A percentile compares a stretch with the other conserved stretches of the same genome.
Conservation (phyloP, 1,284 basidiomycete genomes). For the Xerocomus cyaneibrunnescens region DNA sequence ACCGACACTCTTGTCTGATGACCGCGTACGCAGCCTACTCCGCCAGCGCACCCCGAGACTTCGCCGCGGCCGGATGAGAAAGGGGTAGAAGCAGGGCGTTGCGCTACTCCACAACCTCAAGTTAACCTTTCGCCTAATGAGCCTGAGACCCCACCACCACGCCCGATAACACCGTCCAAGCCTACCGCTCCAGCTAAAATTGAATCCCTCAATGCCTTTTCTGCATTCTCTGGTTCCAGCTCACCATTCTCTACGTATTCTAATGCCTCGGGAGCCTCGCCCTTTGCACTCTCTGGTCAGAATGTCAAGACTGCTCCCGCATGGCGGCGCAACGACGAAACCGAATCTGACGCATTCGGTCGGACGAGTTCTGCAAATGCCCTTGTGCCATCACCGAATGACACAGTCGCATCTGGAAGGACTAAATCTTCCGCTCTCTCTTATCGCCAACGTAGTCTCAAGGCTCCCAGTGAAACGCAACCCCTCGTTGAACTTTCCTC, state of each 20-base stretch:
- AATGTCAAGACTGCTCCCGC: slow-evolving; percentile 22
- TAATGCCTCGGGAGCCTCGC: slow-evolving; percentile 26
- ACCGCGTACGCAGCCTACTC: slow-evolving; percentile 12
- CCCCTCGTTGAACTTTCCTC: slow-evolving; percentile 11
- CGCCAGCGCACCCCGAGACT: neutral
- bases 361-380: slow-evolving; percentile 4
- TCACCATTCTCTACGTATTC: slow-evolving; percentile 42
- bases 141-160: slow-evolving; percentile 10
- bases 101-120: slow-evolving; percentile 17
- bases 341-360: slow-evolving; percentile 11
- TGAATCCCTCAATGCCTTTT: slow-evolving; percentile 37
- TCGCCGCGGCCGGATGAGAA: slow-evolving; percentile 11
- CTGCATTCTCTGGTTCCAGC: slow-evolving; percentile 43
- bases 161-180: slow-evolving; percentile 20
- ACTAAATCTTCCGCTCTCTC: slow-evolving; percentile 1
- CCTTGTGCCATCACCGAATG: slow-evolving; percentile 22
- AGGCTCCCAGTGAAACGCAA: neutral
- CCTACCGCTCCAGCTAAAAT: slow-evolving; percentile 6
- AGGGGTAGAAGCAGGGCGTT: slow-evolving; percentile 5
- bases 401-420: slow-evolving; percentile 1
- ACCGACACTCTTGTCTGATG: slow-evolving; percentile 12
- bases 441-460: neutral
- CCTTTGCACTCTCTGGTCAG: slow-evolving; percentile 23
- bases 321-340: slow-evolving; percentile 21
- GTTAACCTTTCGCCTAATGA: slow-evolving; percentile 9